These are phyloP conservation scores for Fusarium proliferatum DNA, from an alignment of 2,329 filamentous ascomycete species.

Conservation along the genomic window DNA sequence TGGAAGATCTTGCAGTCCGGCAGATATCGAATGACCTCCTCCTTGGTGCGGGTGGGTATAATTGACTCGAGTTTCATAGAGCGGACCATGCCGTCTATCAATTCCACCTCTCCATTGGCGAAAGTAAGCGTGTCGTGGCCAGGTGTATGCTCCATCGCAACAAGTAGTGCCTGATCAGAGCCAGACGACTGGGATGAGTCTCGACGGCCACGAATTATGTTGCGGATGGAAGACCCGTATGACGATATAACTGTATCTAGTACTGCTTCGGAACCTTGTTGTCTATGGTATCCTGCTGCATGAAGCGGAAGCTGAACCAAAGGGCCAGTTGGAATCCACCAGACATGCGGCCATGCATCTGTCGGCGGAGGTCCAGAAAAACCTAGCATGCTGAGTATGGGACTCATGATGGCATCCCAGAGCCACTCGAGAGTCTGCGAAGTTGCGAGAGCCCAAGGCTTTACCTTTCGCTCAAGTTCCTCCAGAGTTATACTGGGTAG, in stretches of 20 bases:
- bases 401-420: not conserved
- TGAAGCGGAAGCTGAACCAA: not conserved
- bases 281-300: not conserved
- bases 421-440: not conserved
- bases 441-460: not conserved
- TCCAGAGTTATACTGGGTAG: not conserved
- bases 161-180: not conserved
- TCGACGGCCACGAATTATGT: not conserved
- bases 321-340: not conserved
- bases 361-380: rapidly evolving
- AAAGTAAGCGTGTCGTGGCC: not conserved
- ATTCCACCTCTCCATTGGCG: not conserved
- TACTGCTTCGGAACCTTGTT: rapidly evolving
- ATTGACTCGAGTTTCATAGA: not conserved
- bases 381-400: not conserved
- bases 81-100: rapidly evolving
- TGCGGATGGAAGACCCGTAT: not conserved
- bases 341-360: not conserved
- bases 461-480: not conserved
- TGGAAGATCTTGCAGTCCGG: slow-evolving; percentile 1
- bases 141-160: not conserved
- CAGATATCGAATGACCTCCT: not conserved
- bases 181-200: rapidly evolving
- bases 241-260: rapidly evolving
- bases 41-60: not conserved